phyloP scores from a whole-genome alignment of 768 basidiomycete species.

The Podaxis pistillaris region DNA sequence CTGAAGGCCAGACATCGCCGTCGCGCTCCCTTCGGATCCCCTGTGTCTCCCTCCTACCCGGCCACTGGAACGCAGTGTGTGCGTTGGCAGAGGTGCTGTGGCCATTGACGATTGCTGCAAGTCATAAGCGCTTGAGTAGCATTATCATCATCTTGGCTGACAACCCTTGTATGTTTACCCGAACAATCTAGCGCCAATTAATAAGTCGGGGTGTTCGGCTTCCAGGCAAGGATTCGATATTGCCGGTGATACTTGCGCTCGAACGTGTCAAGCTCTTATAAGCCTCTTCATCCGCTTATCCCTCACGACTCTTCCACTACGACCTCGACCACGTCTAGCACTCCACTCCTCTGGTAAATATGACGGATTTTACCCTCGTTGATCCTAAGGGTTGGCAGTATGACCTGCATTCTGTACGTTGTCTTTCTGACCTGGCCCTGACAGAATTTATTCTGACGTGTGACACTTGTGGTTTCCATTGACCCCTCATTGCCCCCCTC shows the following conservation, averaged over 20 bases:
- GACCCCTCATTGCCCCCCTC: background rate
- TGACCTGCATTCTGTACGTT: slow-evolving; percentile 71
- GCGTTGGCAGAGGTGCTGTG: background rate
- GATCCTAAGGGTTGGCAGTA: slow-evolving; percentile 79
- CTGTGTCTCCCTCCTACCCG: background rate
- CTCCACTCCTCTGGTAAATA: slow-evolving; percentile 19
- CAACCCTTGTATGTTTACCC: background rate
- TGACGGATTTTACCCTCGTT: slow-evolving; percentile 72
- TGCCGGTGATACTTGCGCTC: background rate
- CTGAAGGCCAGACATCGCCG: slow-evolving; percentile 5
- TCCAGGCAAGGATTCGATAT: background rate
- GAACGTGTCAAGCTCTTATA: background rate
- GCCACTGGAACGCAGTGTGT: background rate
- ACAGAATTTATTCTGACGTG: slow-evolving; percentile 9
- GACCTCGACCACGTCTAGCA: slow-evolving; percentile 3
- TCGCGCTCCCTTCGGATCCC: background rate
- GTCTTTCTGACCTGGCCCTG: background rate
- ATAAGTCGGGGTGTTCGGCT: background rate
- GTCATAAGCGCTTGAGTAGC: background rate
- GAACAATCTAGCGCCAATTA: slow-evolving; percentile 4
- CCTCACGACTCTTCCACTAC: background rate
- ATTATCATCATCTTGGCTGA: background rate
- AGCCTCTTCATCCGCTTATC: background rate
- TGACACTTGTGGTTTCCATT: background rate
- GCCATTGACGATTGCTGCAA: background rate